Evolutionary conservation across 257 asterid genomes (phyloP).

Genomic region (Fraxinus pennsylvanica): DNA sequence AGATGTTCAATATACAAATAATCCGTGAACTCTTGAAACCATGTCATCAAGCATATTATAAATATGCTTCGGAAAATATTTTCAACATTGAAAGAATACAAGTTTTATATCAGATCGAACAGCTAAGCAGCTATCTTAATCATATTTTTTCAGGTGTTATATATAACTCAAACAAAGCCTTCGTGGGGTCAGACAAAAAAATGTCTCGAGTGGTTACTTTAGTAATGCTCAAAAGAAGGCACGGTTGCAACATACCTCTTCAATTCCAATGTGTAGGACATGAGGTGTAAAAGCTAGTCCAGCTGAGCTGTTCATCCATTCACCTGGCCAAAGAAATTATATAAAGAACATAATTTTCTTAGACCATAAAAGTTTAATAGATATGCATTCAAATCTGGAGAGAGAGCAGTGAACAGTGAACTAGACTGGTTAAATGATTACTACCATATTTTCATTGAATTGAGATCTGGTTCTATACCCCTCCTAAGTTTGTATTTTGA

Average conservation of each 20-base stretch:
- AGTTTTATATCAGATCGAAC: neutral
- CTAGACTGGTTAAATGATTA: neutral
- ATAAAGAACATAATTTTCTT: neutral
- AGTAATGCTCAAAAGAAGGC: neutral
- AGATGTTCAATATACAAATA: neutral
- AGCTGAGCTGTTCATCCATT: conserved; percentile 55
- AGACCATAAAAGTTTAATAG: neutral
- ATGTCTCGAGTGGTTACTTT: neutral
- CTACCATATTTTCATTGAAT: neutral
- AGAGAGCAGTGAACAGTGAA: neutral
- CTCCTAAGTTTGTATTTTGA: neutral
- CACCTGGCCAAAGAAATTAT: conserved; percentile 33
- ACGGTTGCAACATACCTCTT: conserved; percentile 34
- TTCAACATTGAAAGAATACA: neutral
- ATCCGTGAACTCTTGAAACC: neutral
- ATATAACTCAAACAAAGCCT: neutral
- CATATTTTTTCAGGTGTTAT: neutral
- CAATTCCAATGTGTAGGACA: conserved; percentile 37
- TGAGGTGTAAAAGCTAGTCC: conserved; percentile 53
- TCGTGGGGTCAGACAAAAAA: neutral
- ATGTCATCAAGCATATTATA: neutral
- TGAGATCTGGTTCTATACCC: neutral
- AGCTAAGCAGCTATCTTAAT: neutral
- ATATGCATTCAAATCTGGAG: neutral
- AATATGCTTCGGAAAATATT: neutral